Evolutionary conservation across 2,329 filamentous ascomycete species (phyloP).

Genomic region (Annulohypoxylon truncatum): DNA sequence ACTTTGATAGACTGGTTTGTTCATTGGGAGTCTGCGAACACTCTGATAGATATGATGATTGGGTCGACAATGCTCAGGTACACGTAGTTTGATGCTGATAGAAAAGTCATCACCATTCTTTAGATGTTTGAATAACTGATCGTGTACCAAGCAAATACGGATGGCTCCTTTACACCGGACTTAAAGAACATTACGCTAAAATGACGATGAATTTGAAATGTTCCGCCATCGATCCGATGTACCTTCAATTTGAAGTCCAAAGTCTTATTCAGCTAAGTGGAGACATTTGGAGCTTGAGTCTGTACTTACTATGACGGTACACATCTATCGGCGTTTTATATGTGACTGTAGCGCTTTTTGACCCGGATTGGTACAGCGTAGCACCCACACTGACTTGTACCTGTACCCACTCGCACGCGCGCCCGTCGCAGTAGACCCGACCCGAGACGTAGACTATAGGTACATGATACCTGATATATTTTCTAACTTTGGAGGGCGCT

Average conservation of each 20-base stretch:
- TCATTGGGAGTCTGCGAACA: neutral
- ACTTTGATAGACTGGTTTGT: neutral
- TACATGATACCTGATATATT: neutral
- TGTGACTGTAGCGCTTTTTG: neutral
- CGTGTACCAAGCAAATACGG: neutral
- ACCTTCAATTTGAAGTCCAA: constrained; percentile 12
- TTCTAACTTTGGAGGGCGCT: constrained; percentile 32
- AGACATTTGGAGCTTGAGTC: neutral
- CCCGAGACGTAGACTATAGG: constrained; percentile 29
- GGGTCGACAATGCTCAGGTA: neutral
- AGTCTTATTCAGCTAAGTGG: constrained; percentile 33
- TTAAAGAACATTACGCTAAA: constrained; percentile 27
- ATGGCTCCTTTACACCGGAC: constrained; percentile 13
- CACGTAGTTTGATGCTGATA: neutral
- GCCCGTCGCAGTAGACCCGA: constrained; percentile 35
- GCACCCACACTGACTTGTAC: constrained; percentile 15
- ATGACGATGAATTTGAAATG: constrained; percentile 17
- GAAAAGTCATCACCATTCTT: neutral
- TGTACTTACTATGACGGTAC: constrained; percentile 38
- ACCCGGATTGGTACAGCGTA: neutral
- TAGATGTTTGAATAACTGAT: neutral
- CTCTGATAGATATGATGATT: neutral
- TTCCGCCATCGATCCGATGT: constrained; percentile 25
- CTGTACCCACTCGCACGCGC: constrained; percentile 24
- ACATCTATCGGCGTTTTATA: constrained; percentile 3